Evolutionary conservation across 176 grass and related monocot species (phyloP).

Genomic region (Eragrostis curvula): DNA sequence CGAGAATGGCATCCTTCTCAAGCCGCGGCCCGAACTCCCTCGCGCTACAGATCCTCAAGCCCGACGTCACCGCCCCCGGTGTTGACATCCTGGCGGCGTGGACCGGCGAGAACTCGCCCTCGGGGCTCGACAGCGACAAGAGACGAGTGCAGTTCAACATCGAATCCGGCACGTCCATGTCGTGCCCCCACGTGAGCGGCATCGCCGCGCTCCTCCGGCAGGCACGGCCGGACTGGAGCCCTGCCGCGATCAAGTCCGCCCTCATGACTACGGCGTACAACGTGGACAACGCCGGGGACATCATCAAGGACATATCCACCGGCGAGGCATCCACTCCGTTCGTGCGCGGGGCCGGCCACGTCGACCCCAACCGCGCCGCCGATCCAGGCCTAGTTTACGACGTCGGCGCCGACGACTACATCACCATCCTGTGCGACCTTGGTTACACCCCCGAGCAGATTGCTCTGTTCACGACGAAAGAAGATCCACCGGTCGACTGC

Average conservation of each 20-base stretch:
- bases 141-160: constrained; percentile 41
- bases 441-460: not conserved
- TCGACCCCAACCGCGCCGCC: not conserved
- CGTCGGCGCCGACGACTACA: not conserved
- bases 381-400: not conserved
- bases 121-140: not conserved
- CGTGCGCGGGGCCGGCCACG: not conserved
- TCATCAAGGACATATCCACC: not conserved
- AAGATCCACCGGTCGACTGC: not conserved
- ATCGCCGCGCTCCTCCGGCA: not conserved
- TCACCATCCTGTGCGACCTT: not conserved
- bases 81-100: not conserved
- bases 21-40: not conserved
- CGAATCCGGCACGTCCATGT: constrained; percentile 81
- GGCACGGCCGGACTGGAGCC: not conserved
- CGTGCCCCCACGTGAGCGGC: constrained; percentile 63
- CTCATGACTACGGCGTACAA: not conserved
- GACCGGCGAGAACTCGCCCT: not conserved
- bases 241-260: not conserved
- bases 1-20: not conserved
- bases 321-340: not conserved
- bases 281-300: not conserved
- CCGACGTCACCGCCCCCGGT: not conserved
- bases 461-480: not conserved
- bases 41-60: not conserved